phyloP scores from a whole-genome alignment of 257 asterid genomes.

The Apocynum venetum region DNA sequence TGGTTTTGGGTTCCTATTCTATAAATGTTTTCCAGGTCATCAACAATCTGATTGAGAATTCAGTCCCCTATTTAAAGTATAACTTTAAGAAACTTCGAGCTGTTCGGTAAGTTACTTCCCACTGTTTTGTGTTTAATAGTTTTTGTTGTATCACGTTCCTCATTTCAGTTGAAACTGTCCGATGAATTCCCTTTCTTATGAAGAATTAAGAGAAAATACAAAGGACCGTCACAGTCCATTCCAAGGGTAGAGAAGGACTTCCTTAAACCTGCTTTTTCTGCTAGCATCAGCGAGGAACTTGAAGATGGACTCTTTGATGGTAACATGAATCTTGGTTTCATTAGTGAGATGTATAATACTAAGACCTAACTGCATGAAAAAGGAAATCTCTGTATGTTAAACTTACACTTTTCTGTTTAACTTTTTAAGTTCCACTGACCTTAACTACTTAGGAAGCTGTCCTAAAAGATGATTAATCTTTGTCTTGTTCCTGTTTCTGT shows the following conservation, averaged over 20 bases:
- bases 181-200: conserved; percentile 20
- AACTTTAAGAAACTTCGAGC: conserved; percentile 73
- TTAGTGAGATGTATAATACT: not conserved
- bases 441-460: not conserved
- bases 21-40: conserved; percentile 52
- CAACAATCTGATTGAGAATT: conserved; percentile 82
- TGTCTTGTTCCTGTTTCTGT: not conserved
- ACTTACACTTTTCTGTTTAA: not conserved
- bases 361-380: not conserved
- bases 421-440: not conserved
- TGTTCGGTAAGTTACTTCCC: conserved; percentile 44
- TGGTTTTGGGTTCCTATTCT: not conserved
- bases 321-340: conserved; percentile 19
- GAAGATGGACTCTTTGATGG: conserved; percentile 99
- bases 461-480: not conserved
- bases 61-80: conserved; percentile 78
- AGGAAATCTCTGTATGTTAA: not conserved
- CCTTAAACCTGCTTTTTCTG: conserved; percentile 78
- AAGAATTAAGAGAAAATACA: conserved; percentile 61
- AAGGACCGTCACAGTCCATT: conserved; percentile 45
- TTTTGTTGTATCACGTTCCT: not conserved
- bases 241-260: conserved; percentile 84
- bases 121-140: not conserved
- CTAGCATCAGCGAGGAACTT: conserved; percentile 81
- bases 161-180: conserved; percentile 1